These are phyloP conservation scores for Mycosphaerella sp. DNA, from an alignment of 2,329 filamentous ascomycete genomes.

Conservation along the genomic window DNA sequence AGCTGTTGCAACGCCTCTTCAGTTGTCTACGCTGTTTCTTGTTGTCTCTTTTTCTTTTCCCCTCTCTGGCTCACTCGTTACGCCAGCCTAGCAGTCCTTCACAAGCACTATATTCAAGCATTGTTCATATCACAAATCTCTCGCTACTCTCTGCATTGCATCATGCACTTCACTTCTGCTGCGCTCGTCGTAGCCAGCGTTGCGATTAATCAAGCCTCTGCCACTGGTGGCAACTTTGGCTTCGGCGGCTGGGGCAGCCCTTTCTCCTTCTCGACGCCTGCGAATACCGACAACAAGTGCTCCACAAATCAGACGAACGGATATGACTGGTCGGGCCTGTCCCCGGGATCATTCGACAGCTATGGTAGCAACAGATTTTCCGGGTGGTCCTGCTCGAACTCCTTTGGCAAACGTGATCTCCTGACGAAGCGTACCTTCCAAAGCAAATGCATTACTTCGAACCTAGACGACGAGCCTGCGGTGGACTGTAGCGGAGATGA, in stretches of 20 bases:
- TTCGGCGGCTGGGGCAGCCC: conserved; percentile 45
- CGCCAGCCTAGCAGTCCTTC: conserved; percentile 30
- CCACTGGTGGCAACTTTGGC: conserved; percentile 28
- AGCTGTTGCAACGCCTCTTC: conserved; percentile 2
- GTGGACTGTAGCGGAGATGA: conserved; percentile 44
- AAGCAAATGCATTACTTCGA: conserved; percentile 39
- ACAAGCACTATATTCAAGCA: conserved; percentile 2
- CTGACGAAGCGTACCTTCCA: conserved; percentile 42
- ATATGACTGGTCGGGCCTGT: conserved; percentile 64
- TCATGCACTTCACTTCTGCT: conserved; percentile 17
- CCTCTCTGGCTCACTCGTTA: conserved; percentile 44
- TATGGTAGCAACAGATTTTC: conserved; percentile 70
- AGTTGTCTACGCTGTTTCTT: conserved; percentile 4
- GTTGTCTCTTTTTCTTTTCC: conserved; percentile 19
- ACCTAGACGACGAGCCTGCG: conserved; percentile 40
- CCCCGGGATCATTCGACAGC: conserved; percentile 52
- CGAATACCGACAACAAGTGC: conserved; percentile 72
- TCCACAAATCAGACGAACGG: conserved; percentile 60
- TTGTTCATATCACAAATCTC: conserved; percentile 3
- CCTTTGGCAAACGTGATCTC: conserved; percentile 54
- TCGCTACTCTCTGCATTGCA: conserved; percentile 6
- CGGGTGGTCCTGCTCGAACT: conserved; percentile 63
- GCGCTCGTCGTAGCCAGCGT: conserved; percentile 16
- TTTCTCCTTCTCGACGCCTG: conserved; percentile 57
- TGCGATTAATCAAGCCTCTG: conserved; percentile 44